phyloP scores from a whole-genome alignment of 1,139 yeast species.

The Suhomyces ambrosiae region DNA sequence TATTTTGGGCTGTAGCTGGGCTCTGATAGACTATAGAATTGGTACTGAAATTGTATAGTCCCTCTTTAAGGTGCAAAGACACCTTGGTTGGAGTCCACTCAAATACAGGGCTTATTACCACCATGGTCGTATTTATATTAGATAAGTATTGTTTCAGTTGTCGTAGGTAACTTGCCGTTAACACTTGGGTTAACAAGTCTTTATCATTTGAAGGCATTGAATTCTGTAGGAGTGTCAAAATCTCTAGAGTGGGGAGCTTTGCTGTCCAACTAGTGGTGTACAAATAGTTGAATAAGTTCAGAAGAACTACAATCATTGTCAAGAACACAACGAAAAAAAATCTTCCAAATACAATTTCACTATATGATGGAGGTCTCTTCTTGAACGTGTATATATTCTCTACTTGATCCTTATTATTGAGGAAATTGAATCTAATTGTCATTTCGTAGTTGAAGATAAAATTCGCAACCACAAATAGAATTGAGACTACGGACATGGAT shows the following conservation, averaged over 20 bases:
- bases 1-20: not conserved
- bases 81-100: not conserved
- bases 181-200: not conserved
- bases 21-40: not conserved
- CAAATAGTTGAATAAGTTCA: not conserved
- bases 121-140: not conserved
- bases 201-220: not conserved
- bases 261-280: not conserved
- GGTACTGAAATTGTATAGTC: not conserved
- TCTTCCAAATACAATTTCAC: not conserved
- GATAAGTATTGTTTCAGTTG: not conserved
- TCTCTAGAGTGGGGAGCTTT: not conserved
- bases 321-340: not conserved
- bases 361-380: not conserved
- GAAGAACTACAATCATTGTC: not conserved
- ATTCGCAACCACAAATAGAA: slow-evolving; percentile 13
- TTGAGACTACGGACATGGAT: not conserved
- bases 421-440: too few relatives aligned
- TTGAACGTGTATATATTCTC: not conserved
- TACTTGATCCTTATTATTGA: not conserved
- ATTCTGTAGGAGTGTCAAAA: not conserved
- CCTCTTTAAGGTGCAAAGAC: not conserved
- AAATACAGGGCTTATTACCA: not conserved
- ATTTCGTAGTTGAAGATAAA: too few relatives aligned
- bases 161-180: not conserved